Evolutionary conservation across 2,329 filamentous ascomycete genomes (phyloP), one percentile per base, ranked within the genome.

Genomic region (Tricladium varicosporioides): DNA sequence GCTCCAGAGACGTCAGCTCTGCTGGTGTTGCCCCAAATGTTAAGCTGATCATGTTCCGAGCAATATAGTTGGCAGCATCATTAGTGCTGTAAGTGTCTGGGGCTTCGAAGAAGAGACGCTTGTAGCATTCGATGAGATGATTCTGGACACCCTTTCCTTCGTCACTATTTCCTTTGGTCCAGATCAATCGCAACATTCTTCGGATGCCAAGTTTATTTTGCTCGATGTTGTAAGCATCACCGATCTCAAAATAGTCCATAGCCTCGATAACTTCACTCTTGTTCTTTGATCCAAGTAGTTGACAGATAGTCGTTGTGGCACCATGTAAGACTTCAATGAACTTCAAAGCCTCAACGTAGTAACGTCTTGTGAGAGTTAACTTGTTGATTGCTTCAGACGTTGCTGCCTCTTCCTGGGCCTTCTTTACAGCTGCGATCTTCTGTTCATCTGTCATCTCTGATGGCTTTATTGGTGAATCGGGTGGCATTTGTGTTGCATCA

Each of bases 131-230:
- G 63, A 99, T 96, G 31, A 99, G 80, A 73, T 99, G 94, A 1
- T 89, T 90, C 71, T 99, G 95, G 1, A 99, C 92, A 55, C 94
- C 94, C 75, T 97, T 99, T 67, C 95, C 94, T 78, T 99, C 95
- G 68, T 99, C 94, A 67, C 92, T 97, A 75, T 97, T 99, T 65
- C 94, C 93, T 75, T 99, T 99, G 62, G 94, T 99, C 94, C 94
- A 99, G 72, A 99, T 99, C 16, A 99, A 80, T 53, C 93, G 87
- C 61, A 99, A 80, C 94, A 99, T 99, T 56, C 92, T 88, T 58
- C 93, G 85, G 68, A 99, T 97, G 56, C 95, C 94, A 42, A 88
- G 76, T 72, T 96, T 92, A 69, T 95, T 92, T 64, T 94, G 91
- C 72, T 97, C 90, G 57, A 99, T 88, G 72, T 95, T 94, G 80